Evolutionary conservation across 2,329 filamentous ascomycete species (phyloP).

Genomic region (Fusarium sp.): DNA sequence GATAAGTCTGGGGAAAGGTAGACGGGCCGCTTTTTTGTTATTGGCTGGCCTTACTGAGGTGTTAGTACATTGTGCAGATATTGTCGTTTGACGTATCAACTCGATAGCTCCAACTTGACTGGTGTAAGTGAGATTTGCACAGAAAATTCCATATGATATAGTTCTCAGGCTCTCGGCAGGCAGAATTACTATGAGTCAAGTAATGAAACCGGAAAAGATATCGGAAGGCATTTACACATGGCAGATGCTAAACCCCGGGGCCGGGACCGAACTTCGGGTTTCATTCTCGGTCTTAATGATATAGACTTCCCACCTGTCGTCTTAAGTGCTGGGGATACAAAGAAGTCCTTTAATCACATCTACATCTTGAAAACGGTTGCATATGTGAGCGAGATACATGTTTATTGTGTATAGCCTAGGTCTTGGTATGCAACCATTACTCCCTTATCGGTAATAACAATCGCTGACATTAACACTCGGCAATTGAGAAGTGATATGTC

Average conservation of each 20-base stretch:
- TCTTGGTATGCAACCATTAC: not conserved
- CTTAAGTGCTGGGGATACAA: not conserved
- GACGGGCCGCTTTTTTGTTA: not conserved
- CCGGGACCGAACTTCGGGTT: constrained; percentile 20
- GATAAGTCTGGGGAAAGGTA: not conserved
- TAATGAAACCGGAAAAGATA: not conserved
- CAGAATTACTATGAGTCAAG: not conserved
- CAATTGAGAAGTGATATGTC: not conserved
- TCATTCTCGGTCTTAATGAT: constrained; percentile 12
- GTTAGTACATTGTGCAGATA: not conserved
- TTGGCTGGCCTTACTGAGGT: not conserved
- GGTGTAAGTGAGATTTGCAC: not conserved
- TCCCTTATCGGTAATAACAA: not conserved
- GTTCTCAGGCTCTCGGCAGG: no score
- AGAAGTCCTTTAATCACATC: rapidly evolving
- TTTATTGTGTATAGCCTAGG: no score
- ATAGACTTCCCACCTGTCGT: not conserved
- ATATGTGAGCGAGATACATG: no score
- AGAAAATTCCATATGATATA: rapidly evolving
- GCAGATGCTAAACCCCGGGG: not conserved
- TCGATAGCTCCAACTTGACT: no score
- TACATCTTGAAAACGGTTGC: rapidly evolving
- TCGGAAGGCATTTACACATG: not conserved
- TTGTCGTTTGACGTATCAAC: no score
- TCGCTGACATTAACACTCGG: not conserved